Evolutionary conservation across 192 early-diverging fungal genomes (phyloP), one percentile per base, ranked within the genome.

Genomic region (Dispira parvispora): DNA sequence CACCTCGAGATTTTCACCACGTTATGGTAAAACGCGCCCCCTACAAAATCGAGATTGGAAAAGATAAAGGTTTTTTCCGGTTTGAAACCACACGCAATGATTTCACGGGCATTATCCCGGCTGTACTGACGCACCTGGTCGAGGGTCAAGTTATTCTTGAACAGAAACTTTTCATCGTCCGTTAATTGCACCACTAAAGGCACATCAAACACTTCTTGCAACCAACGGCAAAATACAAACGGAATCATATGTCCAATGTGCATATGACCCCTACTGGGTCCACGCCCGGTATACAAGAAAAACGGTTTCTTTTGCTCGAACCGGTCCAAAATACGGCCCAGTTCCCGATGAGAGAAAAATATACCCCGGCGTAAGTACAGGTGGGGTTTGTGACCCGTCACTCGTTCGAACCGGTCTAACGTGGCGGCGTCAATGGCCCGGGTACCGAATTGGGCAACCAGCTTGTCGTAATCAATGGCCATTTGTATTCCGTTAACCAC

Each of bases 101-200:
- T 93, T 69, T 96, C 92, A 65, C 84, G 87, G 52, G 90, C 94
- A 21, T 95, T 94, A 49, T 85, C 80, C 32, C 70, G 69, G 18
- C 85, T 77, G 69, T 82, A 93, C 65, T 89, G 71, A 63, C 80
- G 74, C 20, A 80, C 81, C 42, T 93, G 78, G 28, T 92, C 94
- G 10, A 92, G 52, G 54, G 88, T 93, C 58, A 98, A 71, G 21
- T 86, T 86, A 25, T 81, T 70, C 71, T 92, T 94, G 82, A 96
- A 98, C 72, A 98, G 69, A 72, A 89, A 98, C 80, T 98, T 98
- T 78, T 98, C 95, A 69, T 98, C 95, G 70, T 98, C 95, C 11
- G 96, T 98, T 64, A 98, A 78, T 72, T 98, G 96, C 61, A 98
- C 87, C 8, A 98, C 96, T 27, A 96, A 68, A 27, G 94, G 91